phyloP scores from a whole-genome alignment of 805 yeast species.

The Myxozyma geophila region DNA sequence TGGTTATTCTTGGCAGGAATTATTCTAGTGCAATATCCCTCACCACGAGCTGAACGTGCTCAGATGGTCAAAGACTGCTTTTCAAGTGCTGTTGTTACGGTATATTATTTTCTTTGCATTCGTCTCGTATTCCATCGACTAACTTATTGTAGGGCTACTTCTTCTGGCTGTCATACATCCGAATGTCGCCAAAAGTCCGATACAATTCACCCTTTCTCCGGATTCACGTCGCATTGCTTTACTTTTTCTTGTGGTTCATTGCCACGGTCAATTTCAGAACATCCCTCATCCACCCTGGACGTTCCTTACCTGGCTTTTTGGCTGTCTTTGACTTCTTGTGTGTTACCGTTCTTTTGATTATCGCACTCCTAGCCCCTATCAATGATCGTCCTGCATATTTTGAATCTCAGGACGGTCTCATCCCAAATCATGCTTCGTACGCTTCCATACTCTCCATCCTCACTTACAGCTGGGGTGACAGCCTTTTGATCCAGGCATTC shows the following conservation, averaged over 20 bases:
- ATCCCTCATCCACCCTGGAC: conserved; percentile 38
- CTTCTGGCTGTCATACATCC: conserved; percentile 33
- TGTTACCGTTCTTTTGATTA: conserved; percentile 50
- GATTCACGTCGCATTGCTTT: conserved; percentile 39
- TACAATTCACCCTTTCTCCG: conserved; percentile 36
- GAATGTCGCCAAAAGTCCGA: conserved; percentile 32
- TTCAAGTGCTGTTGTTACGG: conserved; percentile 21
- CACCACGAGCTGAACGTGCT: conserved; percentile 6
- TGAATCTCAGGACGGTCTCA: conserved; percentile 49
- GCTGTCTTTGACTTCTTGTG: conserved; percentile 47
- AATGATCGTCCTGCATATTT: conserved; percentile 67
- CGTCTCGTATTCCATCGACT: neutral
- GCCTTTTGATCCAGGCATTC: conserved; percentile 69
- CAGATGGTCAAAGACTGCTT: neutral
- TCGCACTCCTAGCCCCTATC: conserved; percentile 61
- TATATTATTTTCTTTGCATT: conserved; percentile 5
- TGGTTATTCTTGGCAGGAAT: conserved; percentile 17
- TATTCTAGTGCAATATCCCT: conserved; percentile 26
- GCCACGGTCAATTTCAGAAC: conserved; percentile 40
- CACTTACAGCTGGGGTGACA: conserved; percentile 78
- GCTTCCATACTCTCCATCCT: conserved; percentile 64
- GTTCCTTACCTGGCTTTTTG: conserved; percentile 32
- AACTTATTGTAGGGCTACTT: conserved; percentile 38
- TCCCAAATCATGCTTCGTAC: conserved; percentile 77
- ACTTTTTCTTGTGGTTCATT: conserved; percentile 30